Base-by-base conservation (phyloP, 2,329 filamentous ascomycete genomes). In the Fonsecaea multimorphosa region DNA sequence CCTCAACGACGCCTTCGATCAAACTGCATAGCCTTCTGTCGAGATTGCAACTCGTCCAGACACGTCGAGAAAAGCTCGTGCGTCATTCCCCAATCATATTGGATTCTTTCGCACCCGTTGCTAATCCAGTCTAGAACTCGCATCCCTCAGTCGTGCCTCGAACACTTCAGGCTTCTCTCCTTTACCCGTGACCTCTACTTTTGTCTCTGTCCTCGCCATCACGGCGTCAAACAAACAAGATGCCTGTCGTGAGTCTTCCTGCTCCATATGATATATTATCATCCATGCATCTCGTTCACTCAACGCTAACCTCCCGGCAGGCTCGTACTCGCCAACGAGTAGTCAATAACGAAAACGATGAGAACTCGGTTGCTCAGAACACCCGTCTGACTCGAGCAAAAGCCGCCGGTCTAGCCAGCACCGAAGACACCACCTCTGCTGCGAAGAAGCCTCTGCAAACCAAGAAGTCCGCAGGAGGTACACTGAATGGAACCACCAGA, bases 331-430 rank as follows among this genome's bases (percentile, higher is more conserved):
- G 90, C 80, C 86, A 88, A 78, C 90, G 93, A 81, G 86, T 88
- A 78, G 86, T 90, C 74, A 90, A 90, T 71, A 95, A 96, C 79
- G 93, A 97, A 84, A 97, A 97, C 77, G 94, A 97, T 78, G 95
- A 97, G 83, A 96, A 97, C 78, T 86, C 80, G 70, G 81, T 73
- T 24, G 79, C 78, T 65, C 80, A 84, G 65, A 88, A 91, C 68
- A 92, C 91, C 81, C 92, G 93, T 81, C 83, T 97, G 77, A 98
- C 95, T 74, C 88, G 95, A 81, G 93, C 95, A 72, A 97, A 98
- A 83, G 89, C 93, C 59, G 92, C 92, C 65, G 90, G 91, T 55
- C 84, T 86, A 46, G 78, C 77, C 46, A 78, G 79, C 59, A 72
- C 75, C 66, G 73, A 77, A 68, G 84, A 82, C 75, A 85, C 83